Conservation (phyloP, 805 yeast species). For the Metschnikowia santaceciliae region DNA sequence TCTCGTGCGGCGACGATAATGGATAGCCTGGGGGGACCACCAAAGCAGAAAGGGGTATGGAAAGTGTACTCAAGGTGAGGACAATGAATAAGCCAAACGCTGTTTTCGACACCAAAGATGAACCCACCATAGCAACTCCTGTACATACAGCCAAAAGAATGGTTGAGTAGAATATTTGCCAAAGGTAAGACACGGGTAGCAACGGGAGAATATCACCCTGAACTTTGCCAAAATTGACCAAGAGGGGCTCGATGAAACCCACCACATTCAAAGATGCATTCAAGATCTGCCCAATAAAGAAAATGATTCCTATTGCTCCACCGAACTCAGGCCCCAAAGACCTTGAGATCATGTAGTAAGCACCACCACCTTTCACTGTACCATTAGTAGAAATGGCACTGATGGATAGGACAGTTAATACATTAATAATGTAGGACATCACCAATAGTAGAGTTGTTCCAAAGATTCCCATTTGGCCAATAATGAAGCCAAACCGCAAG, state of each 20-base stretch:
- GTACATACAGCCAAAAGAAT: constrained; percentile 66
- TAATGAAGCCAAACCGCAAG: constrained; percentile 87
- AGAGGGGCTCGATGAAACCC: constrained; percentile 88
- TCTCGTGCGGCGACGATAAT: constrained; percentile 44
- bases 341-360: constrained; percentile 94
- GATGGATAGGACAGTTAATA: constrained; percentile 82
- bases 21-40: constrained; percentile 57
- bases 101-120: constrained; percentile 75
- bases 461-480: constrained; percentile 89
- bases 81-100: constrained; percentile 71
- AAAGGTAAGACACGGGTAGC: constrained; percentile 69
- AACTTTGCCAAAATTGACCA: constrained; percentile 67
- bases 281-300: constrained; percentile 89
- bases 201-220: constrained; percentile 53
- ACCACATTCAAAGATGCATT: constrained; percentile 92
- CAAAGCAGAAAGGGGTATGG: constrained; percentile 76
- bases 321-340: constrained; percentile 98
- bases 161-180: constrained; percentile 70
- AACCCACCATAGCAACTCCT: constrained; percentile 73
- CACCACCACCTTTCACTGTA: constrained; percentile 97
- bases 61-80: constrained; percentile 65
- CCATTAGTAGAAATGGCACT: constrained; percentile 98
- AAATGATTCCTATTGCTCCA: constrained; percentile 93
- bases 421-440: constrained; percentile 74
- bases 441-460: constrained; percentile 69